These are phyloP conservation scores for Colletotrichum sp. DNA, from an alignment of 2,329 filamentous ascomycete species.

Conservation along the genomic window DNA sequence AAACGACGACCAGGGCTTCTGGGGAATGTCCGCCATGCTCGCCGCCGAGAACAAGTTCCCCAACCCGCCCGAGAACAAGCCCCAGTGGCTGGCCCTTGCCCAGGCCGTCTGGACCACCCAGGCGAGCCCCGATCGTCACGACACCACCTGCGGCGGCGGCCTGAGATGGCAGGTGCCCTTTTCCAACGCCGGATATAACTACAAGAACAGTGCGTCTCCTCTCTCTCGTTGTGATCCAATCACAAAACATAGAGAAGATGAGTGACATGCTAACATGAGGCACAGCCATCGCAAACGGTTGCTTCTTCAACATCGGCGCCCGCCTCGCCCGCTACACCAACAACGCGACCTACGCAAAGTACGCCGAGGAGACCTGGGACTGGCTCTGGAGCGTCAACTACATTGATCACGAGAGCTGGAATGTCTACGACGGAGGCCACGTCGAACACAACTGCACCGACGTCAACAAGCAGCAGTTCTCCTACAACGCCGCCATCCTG, in stretches of 20 bases:
- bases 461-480: constrained; percentile 68
- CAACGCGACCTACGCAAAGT: constrained; percentile 68
- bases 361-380: constrained; percentile 66
- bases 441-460: constrained; percentile 63
- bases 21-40: constrained; percentile 71
- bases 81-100: constrained; percentile 69
- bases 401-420: constrained; percentile 64
- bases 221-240: neutral
- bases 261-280: neutral
- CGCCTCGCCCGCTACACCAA: constrained; percentile 74
- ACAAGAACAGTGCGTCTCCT: constrained; percentile 63
- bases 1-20: constrained; percentile 74
- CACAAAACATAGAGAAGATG: neutral
- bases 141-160: constrained; percentile 68
- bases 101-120: constrained; percentile 73
- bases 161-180: constrained; percentile 80
- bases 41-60: constrained; percentile 70
- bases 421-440: constrained; percentile 69
- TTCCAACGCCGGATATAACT: constrained; percentile 77
- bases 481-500: constrained; percentile 69
- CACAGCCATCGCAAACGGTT: constrained; percentile 63
- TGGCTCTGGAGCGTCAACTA: constrained; percentile 62
- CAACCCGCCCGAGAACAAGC: constrained; percentile 56
- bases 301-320: constrained; percentile 69
- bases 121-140: constrained; percentile 66